Evolutionary conservation across 352 stramenopile species (phyloP).

Genomic region (Phytophthora sp.): DNA sequence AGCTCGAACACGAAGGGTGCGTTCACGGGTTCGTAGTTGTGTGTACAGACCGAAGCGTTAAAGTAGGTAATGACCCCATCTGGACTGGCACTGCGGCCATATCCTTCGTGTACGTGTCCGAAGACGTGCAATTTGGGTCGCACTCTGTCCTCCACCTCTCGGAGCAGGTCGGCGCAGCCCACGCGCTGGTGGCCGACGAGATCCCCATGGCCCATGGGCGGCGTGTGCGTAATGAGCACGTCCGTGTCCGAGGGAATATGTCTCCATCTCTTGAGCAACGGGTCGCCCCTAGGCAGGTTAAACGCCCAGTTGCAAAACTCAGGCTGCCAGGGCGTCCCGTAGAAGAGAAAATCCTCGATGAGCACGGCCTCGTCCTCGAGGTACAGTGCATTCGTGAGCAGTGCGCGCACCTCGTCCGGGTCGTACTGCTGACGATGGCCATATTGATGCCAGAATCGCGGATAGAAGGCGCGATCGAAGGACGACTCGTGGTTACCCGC

Average conservation of each 20-base stretch:
- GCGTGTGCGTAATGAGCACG: conserved; percentile 89
- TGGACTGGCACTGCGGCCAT: conserved; percentile 64
- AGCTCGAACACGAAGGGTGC: conserved; percentile 67
- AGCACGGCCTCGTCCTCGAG: conserved; percentile 77
- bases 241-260: conserved; percentile 71
- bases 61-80: conserved; percentile 86
- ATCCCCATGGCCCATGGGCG: conserved; percentile 83
- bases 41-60: conserved; percentile 84
- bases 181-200: conserved; percentile 54
- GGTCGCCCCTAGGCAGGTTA: conserved; percentile 61
- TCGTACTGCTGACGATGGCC: conserved; percentile 72
- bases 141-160: conserved; percentile 70
- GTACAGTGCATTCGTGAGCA: conserved; percentile 81
- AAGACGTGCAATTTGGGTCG: conserved; percentile 87
- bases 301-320: conserved; percentile 89
- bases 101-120: conserved; percentile 91
- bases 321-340: conserved; percentile 82
- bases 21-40: conserved; percentile 81
- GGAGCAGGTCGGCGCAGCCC: conserved; percentile 79
- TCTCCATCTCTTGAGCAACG: conserved; percentile 52
- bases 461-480: conserved; percentile 76
- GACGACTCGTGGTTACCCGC: conserved; percentile 87
- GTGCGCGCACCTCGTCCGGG: conserved; percentile 64
- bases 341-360: conserved; percentile 79
- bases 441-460: conserved; percentile 73